Evolutionary conservation across 2,329 filamentous ascomycete genomes (phyloP).

Genomic region (Monilinia polystroma): DNA sequence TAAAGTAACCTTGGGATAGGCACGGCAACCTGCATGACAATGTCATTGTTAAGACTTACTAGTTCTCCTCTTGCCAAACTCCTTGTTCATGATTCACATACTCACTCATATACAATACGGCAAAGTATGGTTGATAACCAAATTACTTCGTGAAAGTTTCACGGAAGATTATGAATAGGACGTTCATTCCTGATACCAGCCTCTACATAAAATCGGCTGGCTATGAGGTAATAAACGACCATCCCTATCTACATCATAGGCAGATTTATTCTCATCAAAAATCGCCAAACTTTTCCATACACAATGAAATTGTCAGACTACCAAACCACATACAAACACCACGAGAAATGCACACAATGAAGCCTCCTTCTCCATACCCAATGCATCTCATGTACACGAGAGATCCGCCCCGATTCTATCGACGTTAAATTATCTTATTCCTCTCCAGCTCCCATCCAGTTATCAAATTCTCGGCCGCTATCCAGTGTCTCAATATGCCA

Average conservation of each 20-base stretch:
- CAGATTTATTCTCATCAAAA: conserved; percentile 3
- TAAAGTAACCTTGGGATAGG: neutral
- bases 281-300: conserved; percentile 4
- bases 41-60: conserved; percentile 22
- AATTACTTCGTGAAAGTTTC: conserved; percentile 7
- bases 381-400: conserved; percentile 17
- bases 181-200: neutral
- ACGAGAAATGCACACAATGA: conserved; percentile 17
- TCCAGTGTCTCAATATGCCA: conserved; percentile 40
- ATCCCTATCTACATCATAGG: conserved; percentile 16
- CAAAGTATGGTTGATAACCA: neutral
- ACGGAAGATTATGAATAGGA: conserved; percentile 7
- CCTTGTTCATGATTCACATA: conserved; percentile 4
- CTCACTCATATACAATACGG: neutral
- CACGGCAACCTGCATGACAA: conserved; percentile 28
- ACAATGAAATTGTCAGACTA: conserved; percentile 6
- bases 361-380: conserved; percentile 17
- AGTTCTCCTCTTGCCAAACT: neutral
- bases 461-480: conserved; percentile 39
- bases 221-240: conserved; percentile 4
- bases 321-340: neutral
- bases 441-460: conserved; percentile 37
- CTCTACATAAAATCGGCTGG: conserved; percentile 4
- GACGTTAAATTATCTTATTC: neutral
- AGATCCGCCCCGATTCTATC: conserved; percentile 11